Conservation (phyloP, 495 filamentous ascomycete genomes). For the Aspergillus incahuasiensis region DNA sequence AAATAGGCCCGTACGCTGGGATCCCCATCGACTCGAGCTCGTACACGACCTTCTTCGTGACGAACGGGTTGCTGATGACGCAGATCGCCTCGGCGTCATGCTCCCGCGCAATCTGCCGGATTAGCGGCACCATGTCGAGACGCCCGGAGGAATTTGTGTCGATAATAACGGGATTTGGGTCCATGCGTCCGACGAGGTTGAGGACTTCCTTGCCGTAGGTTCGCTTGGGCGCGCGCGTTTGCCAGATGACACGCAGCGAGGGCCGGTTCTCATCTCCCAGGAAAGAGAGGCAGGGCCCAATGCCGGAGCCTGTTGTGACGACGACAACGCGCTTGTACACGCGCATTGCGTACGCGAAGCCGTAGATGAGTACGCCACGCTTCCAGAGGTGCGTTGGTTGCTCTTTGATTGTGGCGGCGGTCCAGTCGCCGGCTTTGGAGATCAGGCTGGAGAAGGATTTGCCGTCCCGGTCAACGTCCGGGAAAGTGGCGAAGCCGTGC, state of each 20-base stretch:
- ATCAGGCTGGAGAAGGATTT: slow-evolving; percentile 62
- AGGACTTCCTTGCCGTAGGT: slow-evolving; percentile 53
- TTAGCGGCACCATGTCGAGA: slow-evolving; percentile 53
- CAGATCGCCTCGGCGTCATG: slow-evolving; percentile 67
- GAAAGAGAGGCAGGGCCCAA: slow-evolving; percentile 58
- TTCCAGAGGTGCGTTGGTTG: slow-evolving; percentile 49
- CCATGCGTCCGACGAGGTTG: slow-evolving; percentile 45
- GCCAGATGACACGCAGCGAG: slow-evolving; percentile 56
- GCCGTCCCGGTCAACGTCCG: slow-evolving; percentile 29
- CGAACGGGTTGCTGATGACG: slow-evolving; percentile 68
- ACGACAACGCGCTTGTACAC: slow-evolving; percentile 66
- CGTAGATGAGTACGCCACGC: slow-evolving; percentile 52
- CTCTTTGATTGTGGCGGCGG: slow-evolving; percentile 54
- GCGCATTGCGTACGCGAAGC: slow-evolving; percentile 66
- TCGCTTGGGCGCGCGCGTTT: slow-evolving; percentile 46
- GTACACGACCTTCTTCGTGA: slow-evolving; percentile 69
- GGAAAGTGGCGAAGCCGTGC: slow-evolving; percentile 79
- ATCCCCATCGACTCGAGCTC: slow-evolving; percentile 65
- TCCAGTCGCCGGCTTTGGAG: slow-evolving; percentile 86
- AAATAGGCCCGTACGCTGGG: slow-evolving; percentile 74
- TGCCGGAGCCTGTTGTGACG: slow-evolving; percentile 80
- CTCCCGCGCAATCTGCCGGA: slow-evolving; percentile 52
- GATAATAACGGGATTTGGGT: slow-evolving; percentile 51
- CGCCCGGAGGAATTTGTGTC: slow-evolving; percentile 48
- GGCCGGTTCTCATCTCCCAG: slow-evolving; percentile 45